Base-by-base conservation (phyloP, 2,329 filamentous ascomycete species). In the Cladosporium sp. region DNA sequence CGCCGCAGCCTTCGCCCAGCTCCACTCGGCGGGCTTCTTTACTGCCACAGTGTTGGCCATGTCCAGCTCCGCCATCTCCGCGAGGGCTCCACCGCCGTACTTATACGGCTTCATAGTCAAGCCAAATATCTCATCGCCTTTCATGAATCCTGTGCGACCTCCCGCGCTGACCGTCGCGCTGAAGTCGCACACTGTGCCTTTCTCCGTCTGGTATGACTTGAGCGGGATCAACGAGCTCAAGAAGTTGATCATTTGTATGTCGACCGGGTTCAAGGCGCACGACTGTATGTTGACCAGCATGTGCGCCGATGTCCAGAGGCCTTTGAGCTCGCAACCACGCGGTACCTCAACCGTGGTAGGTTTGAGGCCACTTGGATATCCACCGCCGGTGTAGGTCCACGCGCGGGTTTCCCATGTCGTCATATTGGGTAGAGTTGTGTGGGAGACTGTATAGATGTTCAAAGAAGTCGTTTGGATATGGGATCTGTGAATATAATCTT, bases 241-340 rank as follows among this genome's bases (percentile, higher is more conserved):
- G 43, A 65, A 49, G 52, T 67, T 67, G 61, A 66, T 65, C 43
- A 63, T 62, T 52, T 67, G 65, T 22, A 67, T 62, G 52, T 67
- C 64, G 36, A 67, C 65, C 13, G 65, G 64, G 48, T 67, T 67
- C 12, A 67, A 57, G 16, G 63, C 65, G 51, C 58, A 62, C 6
- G 63, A 59, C 36, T 64, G 55, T 39, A 67, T 61, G 32, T 58
- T 56, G 35, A 67, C 54, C 19, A 65, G 59, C 46, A 67, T 57
- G 43, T 63, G 62, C 4, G 57, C 42, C 38, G 56, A 50, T 39
- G 59, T 35, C 43, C 46, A 42, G 43, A 56, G 18, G 45, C 53
- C 50, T 43, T 59, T 53, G 42, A 57, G 46, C 7, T 56, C 50
- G 11, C 53, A 50, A 5, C 59, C 50, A 15, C 41, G 38, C 6